Conservation (phyloP, 345 rosid species). For the Salix dunnii region DNA sequence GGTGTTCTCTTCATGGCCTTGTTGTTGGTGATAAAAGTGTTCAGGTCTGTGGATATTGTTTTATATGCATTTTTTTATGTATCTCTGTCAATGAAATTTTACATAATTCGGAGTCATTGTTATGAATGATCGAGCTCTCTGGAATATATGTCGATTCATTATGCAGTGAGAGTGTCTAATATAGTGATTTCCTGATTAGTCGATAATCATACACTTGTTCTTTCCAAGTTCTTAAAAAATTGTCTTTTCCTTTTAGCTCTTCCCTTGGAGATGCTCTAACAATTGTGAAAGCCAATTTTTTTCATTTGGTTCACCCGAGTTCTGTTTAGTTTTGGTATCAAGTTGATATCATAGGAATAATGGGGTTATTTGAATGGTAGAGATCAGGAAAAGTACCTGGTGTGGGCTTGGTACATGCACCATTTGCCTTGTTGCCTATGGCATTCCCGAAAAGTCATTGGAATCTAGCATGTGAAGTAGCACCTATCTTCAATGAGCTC, state of each 20-base stretch:
- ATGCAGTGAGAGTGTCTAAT: neutral
- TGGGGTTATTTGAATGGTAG: slow-evolving; percentile 31
- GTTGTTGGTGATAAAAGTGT: slow-evolving; percentile 75
- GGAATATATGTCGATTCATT: neutral
- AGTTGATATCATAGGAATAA: neutral
- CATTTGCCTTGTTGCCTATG: slow-evolving; percentile 70
- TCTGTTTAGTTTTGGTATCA: neutral
- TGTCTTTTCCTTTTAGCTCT: no score
- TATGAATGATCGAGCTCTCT: neutral
- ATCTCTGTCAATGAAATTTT: neutral
- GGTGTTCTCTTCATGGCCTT: slow-evolving; percentile 95
- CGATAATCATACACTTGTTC: neutral
- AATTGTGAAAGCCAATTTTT: neutral
- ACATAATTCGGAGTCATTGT: neutral
- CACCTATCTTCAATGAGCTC: slow-evolving; percentile 89
- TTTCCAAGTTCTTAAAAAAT: neutral
- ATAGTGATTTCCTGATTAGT: neutral
- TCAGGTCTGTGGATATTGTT: slow-evolving; percentile 39
- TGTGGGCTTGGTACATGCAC: slow-evolving; percentile 90
- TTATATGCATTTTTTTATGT: neutral
- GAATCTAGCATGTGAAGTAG: slow-evolving; percentile 82
- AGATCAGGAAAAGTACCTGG: slow-evolving; percentile 87
- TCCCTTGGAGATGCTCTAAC: no score
- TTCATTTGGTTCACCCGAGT: neutral
- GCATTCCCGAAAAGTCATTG: slow-evolving; percentile 67